Evolutionary conservation across 2,329 filamentous ascomycete species (phyloP), one percentile per base, ranked within the genome.

Genomic region (Aspergillus fumigatus): DNA sequence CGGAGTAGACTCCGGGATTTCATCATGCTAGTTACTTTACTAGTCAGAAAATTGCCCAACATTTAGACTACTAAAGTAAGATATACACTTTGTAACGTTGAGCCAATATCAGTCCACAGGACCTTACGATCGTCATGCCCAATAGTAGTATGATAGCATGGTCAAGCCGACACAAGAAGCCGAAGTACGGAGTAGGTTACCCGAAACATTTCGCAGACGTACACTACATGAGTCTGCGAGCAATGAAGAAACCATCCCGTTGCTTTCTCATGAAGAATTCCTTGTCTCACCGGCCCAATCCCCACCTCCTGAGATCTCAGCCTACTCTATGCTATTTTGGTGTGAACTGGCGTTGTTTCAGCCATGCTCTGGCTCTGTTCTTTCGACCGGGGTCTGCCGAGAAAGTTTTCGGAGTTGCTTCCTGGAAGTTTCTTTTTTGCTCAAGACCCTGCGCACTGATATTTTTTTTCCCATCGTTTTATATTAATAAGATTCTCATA

Each of bases 261-360:
- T n/a, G 66, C 63, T 65, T 62, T 65, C 65, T 69, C 66, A 63
- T 65, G 61, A 67, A 56, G 29, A 9, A 23, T 11, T 45, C 41
- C 41, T 21, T 3, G 41, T 7, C n/a, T 45, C 21, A 3, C 4
- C 21, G 21, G n/a, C 4, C 8, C 41, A 1, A 59, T 54, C 53
- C 48, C 54, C 52, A 40, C 53, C 54, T 43, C 52, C 48, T 50
- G 58, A 52, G 59, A 62, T 62, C 59, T 59, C 32, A 38, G 11
- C 32, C 32, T 38, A 17, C 32, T 14, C 32, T 35, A 58, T 56
- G 26, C 54, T 58, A 62, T 55, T 57, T 62, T 54, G 54, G 54
- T 55, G 56, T 43, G 53, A 51, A 50, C 58, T 55, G 58, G 56
- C 58, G 53, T 61, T 48, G 59, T 64, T 59, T 58, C 62, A 61